Base-by-base conservation (phyloP, 768 basidiomycete genomes). In the Lactifluus echinatus region DNA sequence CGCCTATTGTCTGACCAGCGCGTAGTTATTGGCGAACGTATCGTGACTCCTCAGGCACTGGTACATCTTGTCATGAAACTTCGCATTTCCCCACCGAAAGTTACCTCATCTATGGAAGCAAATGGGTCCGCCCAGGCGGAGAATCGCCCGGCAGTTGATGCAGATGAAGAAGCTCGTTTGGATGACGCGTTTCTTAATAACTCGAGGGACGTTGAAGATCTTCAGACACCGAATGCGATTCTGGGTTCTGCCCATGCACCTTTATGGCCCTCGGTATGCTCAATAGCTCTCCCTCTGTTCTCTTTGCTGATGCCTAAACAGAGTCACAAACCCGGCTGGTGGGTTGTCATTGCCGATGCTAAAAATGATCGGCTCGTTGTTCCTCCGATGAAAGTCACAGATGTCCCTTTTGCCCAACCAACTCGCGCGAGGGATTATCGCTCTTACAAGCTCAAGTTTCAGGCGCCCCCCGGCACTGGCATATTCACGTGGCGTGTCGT, bases 271-370 rank as follows among this genome's bases (percentile, higher is more conserved):
- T 81, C 78, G 58, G 93, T 94, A 65, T 43, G 86, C 74, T 39
- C 31, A 28, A 40, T 28, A 31, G 24, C 45, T 34, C 14, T 15
- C 21, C 39, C 60, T 26, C 19, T 53, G 26, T 49, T 50, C 56
- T 23, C 24, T 14, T 29, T 28, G 47, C 31, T 31, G 26, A 58
- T 39, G 31, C 2, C 45, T 21, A 4, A 24, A 39, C 64, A 94
- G 90, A 77, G 84, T 54, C 91, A 93, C 57, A 94, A 89, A 71
- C 88, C 94, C 0, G 78, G 82, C 23, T 98, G 92, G 91, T 94
- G 93, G 88, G 75, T 95, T 51, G 78, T 95, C 11, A 80, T 96
- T 21, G 89, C 86, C 0, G 93, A 96, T 66, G 84, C 88, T 59
- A 93, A 93, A 70, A 78, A 81, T 11, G 85, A 88, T 69, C 81